Conservation (phyloP, 176 grass and related monocot genomes). For the Musa itinerans region DNA sequence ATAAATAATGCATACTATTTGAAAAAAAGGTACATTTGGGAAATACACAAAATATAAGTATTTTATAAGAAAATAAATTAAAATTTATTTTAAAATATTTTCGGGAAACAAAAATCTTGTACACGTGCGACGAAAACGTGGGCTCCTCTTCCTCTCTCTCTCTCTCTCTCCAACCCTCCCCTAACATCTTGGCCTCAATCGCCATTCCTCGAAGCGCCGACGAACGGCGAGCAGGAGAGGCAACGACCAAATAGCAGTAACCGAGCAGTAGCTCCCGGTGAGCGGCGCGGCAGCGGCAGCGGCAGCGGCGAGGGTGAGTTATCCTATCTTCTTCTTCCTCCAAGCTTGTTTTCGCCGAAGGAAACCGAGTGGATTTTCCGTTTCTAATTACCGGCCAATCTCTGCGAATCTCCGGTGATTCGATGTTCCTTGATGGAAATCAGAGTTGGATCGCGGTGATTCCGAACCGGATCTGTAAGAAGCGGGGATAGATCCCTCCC, state of each 20-base stretch:
- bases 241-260: not conserved
- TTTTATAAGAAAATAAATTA: no score
- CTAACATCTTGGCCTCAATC: no score
- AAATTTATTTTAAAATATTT: no score
- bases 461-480: not conserved
- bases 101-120: no score
- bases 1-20: no score
- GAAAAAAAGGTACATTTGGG: no score
- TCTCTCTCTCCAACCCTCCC: no score
- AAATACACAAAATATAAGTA: no score
- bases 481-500: not conserved
- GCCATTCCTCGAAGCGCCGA: not conserved
- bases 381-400: not conserved
- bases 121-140: no score
- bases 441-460: not conserved
- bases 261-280: no score
- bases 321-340: not conserved
- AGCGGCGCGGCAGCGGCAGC: no score
- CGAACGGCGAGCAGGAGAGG: not conserved
- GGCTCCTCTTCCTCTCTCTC: no score
- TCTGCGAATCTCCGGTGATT: not conserved
- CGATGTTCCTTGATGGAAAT: not conserved
- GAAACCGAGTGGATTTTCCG: not conserved
- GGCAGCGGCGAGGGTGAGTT: not conserved
- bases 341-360: not conserved